Evolutionary conservation across 805 yeast species (phyloP).

Genomic region (Candida endomychidarum): DNA sequence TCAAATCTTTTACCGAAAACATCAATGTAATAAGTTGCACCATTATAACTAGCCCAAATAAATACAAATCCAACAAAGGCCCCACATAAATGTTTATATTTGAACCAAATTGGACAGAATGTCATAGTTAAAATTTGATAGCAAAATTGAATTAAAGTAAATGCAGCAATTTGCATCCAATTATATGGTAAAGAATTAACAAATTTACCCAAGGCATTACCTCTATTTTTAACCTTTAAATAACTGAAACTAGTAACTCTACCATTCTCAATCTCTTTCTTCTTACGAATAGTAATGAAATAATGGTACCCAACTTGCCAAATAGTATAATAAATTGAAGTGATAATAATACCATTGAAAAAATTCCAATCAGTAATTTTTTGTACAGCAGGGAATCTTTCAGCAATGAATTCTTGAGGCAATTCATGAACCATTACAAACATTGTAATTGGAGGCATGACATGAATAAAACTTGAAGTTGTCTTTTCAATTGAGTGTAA

Average conservation of each 20-base stretch:
- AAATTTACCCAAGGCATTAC: slow-evolving; percentile 64
- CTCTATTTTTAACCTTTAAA: slow-evolving; percentile 68
- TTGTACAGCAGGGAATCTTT: slow-evolving; percentile 80
- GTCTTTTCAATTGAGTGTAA: slow-evolving; percentile 90
- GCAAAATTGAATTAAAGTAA: slow-evolving; percentile 80
- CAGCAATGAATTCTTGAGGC: slow-evolving; percentile 48
- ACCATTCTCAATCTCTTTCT: slow-evolving; percentile 82
- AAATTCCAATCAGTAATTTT: slow-evolving; percentile 66
- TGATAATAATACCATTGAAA: slow-evolving; percentile 66
- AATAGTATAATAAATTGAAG: slow-evolving; percentile 75
- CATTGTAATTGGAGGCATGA: slow-evolving; percentile 85
- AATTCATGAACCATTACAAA: slow-evolving; percentile 83
- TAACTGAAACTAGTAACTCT: slow-evolving; percentile 85
- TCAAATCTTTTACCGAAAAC: slow-evolving; percentile 88
- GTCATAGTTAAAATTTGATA: slow-evolving; percentile 88
- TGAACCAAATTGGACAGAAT: slow-evolving; percentile 86
- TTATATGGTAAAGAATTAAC: slow-evolving; percentile 83
- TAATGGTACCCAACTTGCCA: slow-evolving; percentile 94
- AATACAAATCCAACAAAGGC: slow-evolving; percentile 72
- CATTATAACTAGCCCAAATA: slow-evolving; percentile 79
- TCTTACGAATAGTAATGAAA: slow-evolving; percentile 79
- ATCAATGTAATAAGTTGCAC: slow-evolving; percentile 93
- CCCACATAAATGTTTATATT: slow-evolving; percentile 63
- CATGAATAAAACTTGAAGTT: slow-evolving; percentile 86
- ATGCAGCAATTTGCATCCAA: slow-evolving; percentile 80